Percentiles rank a stretch among this genome's conserved stretches.
phyloP scores from a whole-genome alignment of 441 rosid species.

The Eutrema salsugineum region DNA sequence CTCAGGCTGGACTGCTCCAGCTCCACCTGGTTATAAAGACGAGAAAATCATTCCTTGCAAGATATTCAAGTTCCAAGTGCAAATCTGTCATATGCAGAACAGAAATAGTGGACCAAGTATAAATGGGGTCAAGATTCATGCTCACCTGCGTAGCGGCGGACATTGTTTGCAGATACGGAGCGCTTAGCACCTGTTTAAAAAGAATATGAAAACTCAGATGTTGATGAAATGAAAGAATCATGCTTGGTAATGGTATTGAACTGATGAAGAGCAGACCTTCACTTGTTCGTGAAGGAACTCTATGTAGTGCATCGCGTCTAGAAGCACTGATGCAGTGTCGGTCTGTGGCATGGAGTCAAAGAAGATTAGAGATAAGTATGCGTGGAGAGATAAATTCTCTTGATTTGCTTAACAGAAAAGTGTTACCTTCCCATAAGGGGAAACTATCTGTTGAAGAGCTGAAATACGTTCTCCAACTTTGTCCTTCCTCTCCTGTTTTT shows the following conservation, averaged over 20 bases:
- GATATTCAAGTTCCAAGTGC: neutral
- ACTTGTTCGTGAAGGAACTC: conserved; percentile 95
- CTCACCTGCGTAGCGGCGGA: conserved; percentile 59
- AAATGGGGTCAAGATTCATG: neutral
- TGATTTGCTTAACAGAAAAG: neutral
- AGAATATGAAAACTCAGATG: neutral
- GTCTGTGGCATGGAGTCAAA: conserved; percentile 49
- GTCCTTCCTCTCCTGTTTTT: conserved; percentile 81
- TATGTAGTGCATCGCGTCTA: conserved; percentile 84
- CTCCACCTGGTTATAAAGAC: conserved; percentile 38
- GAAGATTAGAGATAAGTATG: neutral
- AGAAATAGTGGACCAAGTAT: neutral
- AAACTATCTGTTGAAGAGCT: conserved; percentile 91
- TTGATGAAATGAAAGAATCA: neutral
- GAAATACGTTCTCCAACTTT: conserved; percentile 81
- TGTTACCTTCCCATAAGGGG: conserved; percentile 93
- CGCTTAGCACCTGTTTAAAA: conserved; percentile 67
- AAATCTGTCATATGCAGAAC: neutral
- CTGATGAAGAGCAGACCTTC: conserved; percentile 50
- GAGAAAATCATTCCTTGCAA: neutral
- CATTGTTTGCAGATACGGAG: conserved; percentile 76
- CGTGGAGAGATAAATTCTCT: neutral
- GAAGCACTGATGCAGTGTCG: conserved; percentile 93
- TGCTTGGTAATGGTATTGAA: neutral
- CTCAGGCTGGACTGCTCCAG: conserved; percentile 54